Evolutionary conservation across 176 grass and related monocot genomes (phyloP).

Genomic region (Zizania latifolia): DNA sequence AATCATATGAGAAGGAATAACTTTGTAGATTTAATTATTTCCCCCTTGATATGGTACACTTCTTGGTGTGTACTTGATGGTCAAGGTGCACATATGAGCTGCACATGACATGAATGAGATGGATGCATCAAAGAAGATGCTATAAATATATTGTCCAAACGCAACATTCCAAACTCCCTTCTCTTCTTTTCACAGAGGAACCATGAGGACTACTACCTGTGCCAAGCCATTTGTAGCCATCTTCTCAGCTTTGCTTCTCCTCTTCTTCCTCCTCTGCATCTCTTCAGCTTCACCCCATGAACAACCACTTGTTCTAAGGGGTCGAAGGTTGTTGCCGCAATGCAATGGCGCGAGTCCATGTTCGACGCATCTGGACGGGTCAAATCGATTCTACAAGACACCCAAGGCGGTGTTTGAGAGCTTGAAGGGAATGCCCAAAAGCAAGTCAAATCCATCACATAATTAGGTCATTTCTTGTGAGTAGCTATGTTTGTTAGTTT

Average conservation of each 20-base stretch:
- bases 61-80: conserved; percentile 2
- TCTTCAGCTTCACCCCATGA: not conserved
- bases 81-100: conserved; percentile 17
- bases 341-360: not conserved
- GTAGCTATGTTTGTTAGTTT: not conserved
- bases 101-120: conserved; percentile 23
- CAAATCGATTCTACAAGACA: conserved; percentile 4
- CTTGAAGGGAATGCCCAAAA: conserved; percentile 33
- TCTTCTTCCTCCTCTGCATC: not conserved
- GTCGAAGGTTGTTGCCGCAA: not conserved
- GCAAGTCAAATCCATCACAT: conserved; percentile 41
- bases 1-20: conserved; percentile 8
- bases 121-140: conserved; percentile 19
- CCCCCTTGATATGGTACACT: not conserved
- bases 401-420: conserved; percentile 18
- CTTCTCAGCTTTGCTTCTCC: conserved; percentile 13
- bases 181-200: not conserved
- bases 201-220: conserved; percentile 3
- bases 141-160: conserved; percentile 16
- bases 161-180: conserved; percentile 6
- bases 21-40: not conserved
- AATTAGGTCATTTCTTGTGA: conserved; percentile 14
- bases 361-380: too few relatives aligned
- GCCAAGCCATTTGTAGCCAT: conserved; percentile 2
- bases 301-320: not conserved